Base-by-base conservation (phyloP, 148 eudicot species). In the Bassia scoparia region DNA sequence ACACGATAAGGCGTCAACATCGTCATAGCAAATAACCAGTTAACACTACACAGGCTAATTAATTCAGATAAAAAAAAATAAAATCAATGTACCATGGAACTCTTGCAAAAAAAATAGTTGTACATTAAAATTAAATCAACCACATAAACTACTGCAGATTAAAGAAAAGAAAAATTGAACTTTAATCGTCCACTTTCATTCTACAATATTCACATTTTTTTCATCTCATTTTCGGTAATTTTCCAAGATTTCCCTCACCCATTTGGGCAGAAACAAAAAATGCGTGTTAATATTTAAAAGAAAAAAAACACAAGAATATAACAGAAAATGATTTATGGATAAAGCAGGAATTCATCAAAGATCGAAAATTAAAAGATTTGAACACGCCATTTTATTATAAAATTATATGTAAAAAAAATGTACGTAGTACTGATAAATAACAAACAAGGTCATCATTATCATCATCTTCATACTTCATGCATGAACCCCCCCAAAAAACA, bases 301-400 rank as follows among this genome's bases (percentile, higher is more conserved):
- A n/a, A 62, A 59, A 11, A 68, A 58, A 34, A 49, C 49, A 20
- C 23, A 59, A 67, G 46, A 48, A 34, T 44, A 48, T 27, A 33
- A 59, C 37, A 60, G 50, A 64, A 31, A 71, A 71, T 49, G 58
- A 41, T 49, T 67, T 55, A 68, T 78, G n/a, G n/a, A n/a, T n/a
- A n/a, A 76, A 79, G 62, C 67, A 53, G 38, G 21, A 68, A 78
- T 78, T 69, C 24, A 72, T 18, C 52, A 37, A n/a, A 78, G 73
- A 60, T 73, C 68, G 61, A 49, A 72, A 72, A 69, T 67, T 56
- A 14, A 41, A 41, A 41, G 46, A 41, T 41, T 41, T 18, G 20
- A 12, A 75, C 54, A 52, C 75, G n/a, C 48, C 61, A 74, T 66
- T 70, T 62, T n/a, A n/a, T 70, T 77, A 76, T 61, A 61, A 59